Evolutionary conservation across 257 asterid genomes (phyloP).

Genomic region (Osmanthus fragrans): DNA sequence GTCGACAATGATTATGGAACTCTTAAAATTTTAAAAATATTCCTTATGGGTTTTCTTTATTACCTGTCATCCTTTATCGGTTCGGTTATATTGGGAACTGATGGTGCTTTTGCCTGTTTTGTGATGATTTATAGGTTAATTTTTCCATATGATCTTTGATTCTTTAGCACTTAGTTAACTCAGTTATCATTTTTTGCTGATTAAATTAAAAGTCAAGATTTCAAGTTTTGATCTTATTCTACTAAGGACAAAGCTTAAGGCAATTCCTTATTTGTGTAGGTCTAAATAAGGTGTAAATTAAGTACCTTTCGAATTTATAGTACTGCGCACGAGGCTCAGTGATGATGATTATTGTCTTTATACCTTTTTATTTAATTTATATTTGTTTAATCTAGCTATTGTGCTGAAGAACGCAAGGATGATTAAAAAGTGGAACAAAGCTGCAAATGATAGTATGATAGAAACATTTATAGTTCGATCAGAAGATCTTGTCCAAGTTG

Average conservation of each 20-base stretch:
- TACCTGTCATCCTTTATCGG: slow-evolving; percentile 5
- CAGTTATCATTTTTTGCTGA: not conserved
- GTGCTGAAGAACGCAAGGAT: too few relatives aligned
- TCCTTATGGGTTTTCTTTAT: not conserved
- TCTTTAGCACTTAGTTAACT: not conserved
- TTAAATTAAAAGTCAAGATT: not conserved
- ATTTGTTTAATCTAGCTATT: too few relatives aligned
- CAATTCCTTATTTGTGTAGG: not conserved
- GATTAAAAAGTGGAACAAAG: too few relatives aligned
- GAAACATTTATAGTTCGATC: too few relatives aligned
- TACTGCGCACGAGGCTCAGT: not conserved
- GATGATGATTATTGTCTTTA: not conserved
- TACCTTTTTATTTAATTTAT: too few relatives aligned
- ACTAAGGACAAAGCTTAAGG: too few relatives aligned
- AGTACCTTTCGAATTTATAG: not conserved
- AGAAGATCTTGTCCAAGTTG: too few relatives aligned
- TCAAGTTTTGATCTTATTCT: slow-evolving; percentile 2
- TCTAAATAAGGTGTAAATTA: not conserved
- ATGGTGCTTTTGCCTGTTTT: not conserved
- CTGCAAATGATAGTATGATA: too few relatives aligned
- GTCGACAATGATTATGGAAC: slow-evolving; percentile 67
- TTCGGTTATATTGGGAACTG: not conserved
- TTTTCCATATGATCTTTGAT: slow-evolving; percentile 2
- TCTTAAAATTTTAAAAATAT: slow-evolving; percentile 1
- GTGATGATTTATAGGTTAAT: too few relatives aligned